Evolutionary conservation across 2,329 filamentous ascomycete species (phyloP), one percentile per base, ranked within the genome.

Genomic region (Fusarium acutatum): DNA sequence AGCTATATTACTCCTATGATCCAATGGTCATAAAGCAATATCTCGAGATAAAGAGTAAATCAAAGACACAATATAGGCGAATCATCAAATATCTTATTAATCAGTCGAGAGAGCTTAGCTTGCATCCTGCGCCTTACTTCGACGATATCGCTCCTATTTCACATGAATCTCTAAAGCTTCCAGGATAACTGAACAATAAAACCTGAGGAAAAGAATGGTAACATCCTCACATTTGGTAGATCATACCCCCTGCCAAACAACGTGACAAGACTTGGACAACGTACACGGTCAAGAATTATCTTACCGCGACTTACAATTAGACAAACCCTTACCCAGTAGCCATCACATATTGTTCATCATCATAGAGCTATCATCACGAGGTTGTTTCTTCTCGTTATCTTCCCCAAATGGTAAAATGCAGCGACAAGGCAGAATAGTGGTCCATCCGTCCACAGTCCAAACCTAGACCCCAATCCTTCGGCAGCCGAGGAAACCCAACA

Each of bases 201-300:
- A 30, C 7, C 0, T 12, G 7, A 3, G 13, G 10, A 17, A 17
- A 20, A 4, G 2, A 8, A 41, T 41, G 3, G 8, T 8, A 20
- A 6, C 9, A 12, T 20, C 12, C 13, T 32, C 22, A 2, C 7
- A 8, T 20, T 18, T 18, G 20, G 3, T 28, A 10, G 15, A 20
- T 10, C 2, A 35, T 20, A 1, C 14, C 6, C 12, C 15, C 6
- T 26, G 3, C 5, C 20, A 28, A 17, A 17, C 13, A n/a, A 9
- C 14, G 11, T 26, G 24, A 28, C 2, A 37, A 12, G 24, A 38
- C 7, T 0, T 28, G 3, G 1, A 54, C 11, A 15, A 3, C 9
- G 3, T 22, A 28, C 1, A 17, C 4, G 7, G 20, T 10, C 17
- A 7, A 22, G 2, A 3, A 38, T n/a, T 7, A 13, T n/a, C 24